A percentile compares a stretch with the other conserved stretches of the same genome.
These are phyloP conservation scores for Breviolum minutum DNA, from an alignment of 73 alveolate genomes.

Conservation along the genomic window DNA sequence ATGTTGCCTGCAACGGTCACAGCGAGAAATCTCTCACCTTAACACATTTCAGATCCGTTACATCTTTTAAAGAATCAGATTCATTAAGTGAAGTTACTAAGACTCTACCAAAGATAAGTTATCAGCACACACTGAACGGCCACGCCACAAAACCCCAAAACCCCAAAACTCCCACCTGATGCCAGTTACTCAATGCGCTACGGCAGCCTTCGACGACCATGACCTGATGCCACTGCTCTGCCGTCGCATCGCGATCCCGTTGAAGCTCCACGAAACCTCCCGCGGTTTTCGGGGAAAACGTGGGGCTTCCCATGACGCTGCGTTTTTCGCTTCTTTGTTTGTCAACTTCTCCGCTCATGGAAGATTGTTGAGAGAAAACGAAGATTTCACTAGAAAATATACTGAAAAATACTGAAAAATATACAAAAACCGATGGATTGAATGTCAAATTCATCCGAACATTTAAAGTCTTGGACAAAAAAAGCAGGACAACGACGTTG, in stretches of 20 bases:
- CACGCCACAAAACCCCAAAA: neutral
- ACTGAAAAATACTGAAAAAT: no score
- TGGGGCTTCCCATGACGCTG: no score
- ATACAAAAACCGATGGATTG: no score
- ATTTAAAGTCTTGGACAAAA: no score
- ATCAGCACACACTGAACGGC: neutral
- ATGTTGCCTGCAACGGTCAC: neutral
- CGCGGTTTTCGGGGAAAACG: no score
- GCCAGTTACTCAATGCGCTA: constrained; percentile 2
- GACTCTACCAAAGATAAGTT: neutral
- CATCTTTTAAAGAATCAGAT: neutral
- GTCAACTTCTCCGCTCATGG: no score
- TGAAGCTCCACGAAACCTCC: neutral
- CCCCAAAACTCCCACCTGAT: neutral
- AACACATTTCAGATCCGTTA: neutral
- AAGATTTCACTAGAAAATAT: no score
- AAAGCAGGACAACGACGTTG: no score
- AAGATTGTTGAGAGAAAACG: no score
- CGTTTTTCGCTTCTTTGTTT: no score
- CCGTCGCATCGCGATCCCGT: constrained; percentile 2
- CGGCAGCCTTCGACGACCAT: constrained; percentile 1
- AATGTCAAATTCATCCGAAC: no score
- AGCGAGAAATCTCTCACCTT: neutral
- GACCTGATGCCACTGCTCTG: neutral
- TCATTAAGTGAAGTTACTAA: neutral